These are phyloP conservation scores for Dorcoceras hygrometricum DNA, from an alignment of 257 asterid genomes.

Conservation along the genomic window DNA sequence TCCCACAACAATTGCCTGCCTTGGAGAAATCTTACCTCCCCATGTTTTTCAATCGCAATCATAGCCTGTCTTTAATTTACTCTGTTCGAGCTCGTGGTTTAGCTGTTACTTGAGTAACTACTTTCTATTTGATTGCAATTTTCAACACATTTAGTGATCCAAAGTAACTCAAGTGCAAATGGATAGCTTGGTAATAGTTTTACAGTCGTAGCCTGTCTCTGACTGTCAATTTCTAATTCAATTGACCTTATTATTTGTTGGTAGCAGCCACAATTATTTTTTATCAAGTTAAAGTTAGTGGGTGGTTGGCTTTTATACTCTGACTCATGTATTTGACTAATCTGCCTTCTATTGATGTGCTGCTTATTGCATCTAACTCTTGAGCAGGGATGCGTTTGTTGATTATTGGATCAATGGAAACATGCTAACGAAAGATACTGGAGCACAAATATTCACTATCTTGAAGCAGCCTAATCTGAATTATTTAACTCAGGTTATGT, in stretches of 20 bases:
- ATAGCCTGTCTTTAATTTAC: not conserved
- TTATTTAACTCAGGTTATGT: slow-evolving; percentile 60
- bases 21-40: not conserved
- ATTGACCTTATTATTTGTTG: too few species aligned
- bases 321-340: not conserved
- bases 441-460: slow-evolving; percentile 59
- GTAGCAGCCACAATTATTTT: not conserved
- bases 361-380: slow-evolving; percentile 4
- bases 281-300: not conserved
- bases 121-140: not conserved
- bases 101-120: not conserved
- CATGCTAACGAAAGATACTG: slow-evolving; percentile 73
- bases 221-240: not conserved
- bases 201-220: not conserved
- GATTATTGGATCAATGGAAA: slow-evolving; percentile 74
- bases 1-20: not conserved
- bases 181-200: not conserved
- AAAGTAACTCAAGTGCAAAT: not conserved
- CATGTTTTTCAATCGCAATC: not conserved
- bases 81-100: not conserved
- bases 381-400: slow-evolving; percentile 77
- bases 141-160: too few species aligned
- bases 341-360: not conserved
- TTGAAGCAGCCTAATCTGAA: slow-evolving; percentile 68
- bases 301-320: not conserved